Base-by-base conservation (phyloP, 345 rosid genomes). In the Raphanus raphanistrum region DNA sequence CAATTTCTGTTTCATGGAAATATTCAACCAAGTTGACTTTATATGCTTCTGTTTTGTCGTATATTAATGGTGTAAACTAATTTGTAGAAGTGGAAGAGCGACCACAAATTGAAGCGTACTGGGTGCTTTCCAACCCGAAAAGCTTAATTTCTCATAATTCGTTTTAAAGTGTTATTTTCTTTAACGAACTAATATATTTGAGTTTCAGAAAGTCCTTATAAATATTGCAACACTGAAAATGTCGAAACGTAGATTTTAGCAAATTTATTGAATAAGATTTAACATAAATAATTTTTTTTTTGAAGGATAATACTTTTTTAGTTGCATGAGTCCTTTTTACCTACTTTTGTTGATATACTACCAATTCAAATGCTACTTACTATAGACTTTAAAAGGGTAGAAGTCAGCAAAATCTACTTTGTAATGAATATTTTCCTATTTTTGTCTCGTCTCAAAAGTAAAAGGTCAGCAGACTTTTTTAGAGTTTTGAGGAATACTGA, bases 11-110 rank as follows among this genome's bases (percentile, higher is more conserved):
- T 70, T 50, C 65, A 10, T 10, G 38, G 57, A 41, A 77, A 77
- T 54, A 64, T 63, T 64, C 72, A 71, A 76, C 80, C 43, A 50
- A 35, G 21, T 77, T 65, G 81, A 71, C 81, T 71, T 70, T 71
- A 2, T 41, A 6, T 45, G 16, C 10, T 13, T 3, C 58, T 6
- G 0, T 26, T 45, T 45, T 45, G 54, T 13, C 16, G 54, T 45
- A 45, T 45, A 45, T 45, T 21, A 21, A 21, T 21, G 21, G 21
- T 21, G 21, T 21, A 21, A 21, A 21, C 21, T 21, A 21, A 21
- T 21, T 21, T 21, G 21, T 21, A 21, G n/a, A n/a, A 21, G 21
- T 21, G 21, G 21, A 21, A 21, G 21, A 21, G 21, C 21, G 21
- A 21, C 21, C 21, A 21, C 21, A 21, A 21, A 21, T 21, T 21